Conservation (phyloP, 2,329 filamentous ascomycete genomes). For the Trichoderma sp. region DNA sequence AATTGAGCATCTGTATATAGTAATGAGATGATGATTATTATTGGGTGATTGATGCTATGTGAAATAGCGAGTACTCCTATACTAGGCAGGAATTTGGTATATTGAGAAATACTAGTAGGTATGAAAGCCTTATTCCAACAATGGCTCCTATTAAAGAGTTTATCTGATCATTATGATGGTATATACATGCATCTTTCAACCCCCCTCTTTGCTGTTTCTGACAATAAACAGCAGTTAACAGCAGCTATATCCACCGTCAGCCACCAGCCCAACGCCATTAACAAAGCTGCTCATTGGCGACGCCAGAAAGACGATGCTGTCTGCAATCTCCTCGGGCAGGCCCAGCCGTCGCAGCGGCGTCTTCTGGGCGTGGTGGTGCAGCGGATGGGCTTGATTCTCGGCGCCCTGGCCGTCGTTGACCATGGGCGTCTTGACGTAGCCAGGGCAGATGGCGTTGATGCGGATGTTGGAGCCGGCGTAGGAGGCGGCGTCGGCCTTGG, state of each 20-base stretch:
- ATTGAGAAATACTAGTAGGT: too few species aligned
- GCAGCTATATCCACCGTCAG: slow-evolving; percentile 47
- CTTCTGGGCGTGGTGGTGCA: slow-evolving; percentile 44
- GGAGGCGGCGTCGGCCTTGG: slow-evolving; percentile 53
- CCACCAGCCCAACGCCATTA: slow-evolving; percentile 49
- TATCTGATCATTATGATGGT: too few species aligned
- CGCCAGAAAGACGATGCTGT: slow-evolving; percentile 53
- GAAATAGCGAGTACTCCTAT: too few species aligned
- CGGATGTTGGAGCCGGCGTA: slow-evolving; percentile 56
- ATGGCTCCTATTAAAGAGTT: too few species aligned
- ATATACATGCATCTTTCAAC: too few species aligned
- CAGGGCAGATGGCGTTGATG: slow-evolving; percentile 63
- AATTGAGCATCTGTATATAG: too few species aligned
- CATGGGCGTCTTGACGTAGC: slow-evolving; percentile 49
- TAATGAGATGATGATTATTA: too few species aligned
- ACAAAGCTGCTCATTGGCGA: slow-evolving; percentile 57
- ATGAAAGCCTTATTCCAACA: too few species aligned
- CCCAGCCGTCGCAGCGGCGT: slow-evolving; percentile 52
- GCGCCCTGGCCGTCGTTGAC: slow-evolving; percentile 31
- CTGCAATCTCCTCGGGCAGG: slow-evolving; percentile 54
- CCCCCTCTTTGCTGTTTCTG: too few species aligned
- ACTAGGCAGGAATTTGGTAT: too few species aligned
- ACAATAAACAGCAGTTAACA: not conserved
- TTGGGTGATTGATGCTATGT: too few species aligned
- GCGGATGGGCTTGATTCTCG: slow-evolving; percentile 29